Evolutionary conservation across 2,329 filamentous ascomycete species (phyloP), one percentile per base, ranked within the genome.

Genomic region (Stemphylium beticola): DNA sequence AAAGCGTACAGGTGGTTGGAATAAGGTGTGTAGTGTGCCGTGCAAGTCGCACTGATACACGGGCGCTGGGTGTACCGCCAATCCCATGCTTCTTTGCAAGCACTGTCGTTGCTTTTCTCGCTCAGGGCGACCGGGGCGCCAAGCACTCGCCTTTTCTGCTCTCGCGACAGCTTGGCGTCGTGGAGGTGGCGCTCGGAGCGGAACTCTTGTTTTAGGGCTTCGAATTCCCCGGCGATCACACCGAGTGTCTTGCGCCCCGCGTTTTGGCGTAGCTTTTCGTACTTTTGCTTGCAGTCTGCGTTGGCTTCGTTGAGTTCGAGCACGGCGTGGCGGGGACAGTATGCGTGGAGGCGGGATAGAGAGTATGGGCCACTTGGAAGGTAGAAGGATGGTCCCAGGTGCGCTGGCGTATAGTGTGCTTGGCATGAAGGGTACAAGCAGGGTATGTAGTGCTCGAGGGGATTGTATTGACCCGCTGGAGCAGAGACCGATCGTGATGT

Each of bases 221-320:
- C 69, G 32, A 72, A 73, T 31, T 73, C 71, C 1, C 55, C 55
- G 4, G 66, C 67, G 4, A 74, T 62, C 9, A 49, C 33, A 9
- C 66, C 63, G 8, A 74, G 66, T 3, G 68, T 72, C 47, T 68
- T 70, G 26, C 71, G 67, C 11, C 70, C 68, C 4, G 70, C 69
- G n/a, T 66, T 68, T 46, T 74, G 71, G 14, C 71, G 61, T 56
- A 72, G 62, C 8, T 33, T 18, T 39, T 74, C 71, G 52, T 63
- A 72, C 15, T 65, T 60, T 4, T 32, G 53, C 20, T 72, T 73
- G 48, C 63, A 69, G 2, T 54, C 37, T 3, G 55, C 50, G 39
- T 67, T 72, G 5, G 67, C 65, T 22, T 61, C 52, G 32, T 62
- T 63, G 15, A 72, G 57, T n/a, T 74, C 69, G 34, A 59, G 56